Conservation (phyloP, 1,284 basidiomycete genomes). For the Ustilago trichophora region DNA sequence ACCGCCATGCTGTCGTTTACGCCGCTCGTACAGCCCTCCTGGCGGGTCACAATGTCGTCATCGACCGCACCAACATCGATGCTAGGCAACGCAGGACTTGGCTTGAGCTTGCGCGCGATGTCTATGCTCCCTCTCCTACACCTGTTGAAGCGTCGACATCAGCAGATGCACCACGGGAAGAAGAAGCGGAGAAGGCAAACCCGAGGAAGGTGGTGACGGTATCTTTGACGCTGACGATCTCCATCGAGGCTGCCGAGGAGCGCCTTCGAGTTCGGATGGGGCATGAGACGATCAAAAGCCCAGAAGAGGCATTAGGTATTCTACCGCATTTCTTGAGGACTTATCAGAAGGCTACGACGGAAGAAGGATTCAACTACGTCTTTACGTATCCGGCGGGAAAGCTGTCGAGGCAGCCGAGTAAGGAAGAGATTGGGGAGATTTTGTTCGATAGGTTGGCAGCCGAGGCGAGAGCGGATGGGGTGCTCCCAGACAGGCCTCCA, state of each 20-base stretch:
- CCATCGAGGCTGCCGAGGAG: conserved; percentile 19
- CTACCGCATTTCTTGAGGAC: conserved; percentile 29
- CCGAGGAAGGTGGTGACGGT: conserved; percentile 17
- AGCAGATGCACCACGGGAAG: no score
- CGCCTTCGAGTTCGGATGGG: conserved; percentile 18
- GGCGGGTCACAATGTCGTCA: conserved; percentile 25
- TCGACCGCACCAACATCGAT: conserved; percentile 50
- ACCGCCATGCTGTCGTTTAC: conserved; percentile 27
- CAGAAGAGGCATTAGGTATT: conserved; percentile 29
- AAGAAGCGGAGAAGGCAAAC: not conserved
- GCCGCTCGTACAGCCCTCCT: conserved; percentile 24
- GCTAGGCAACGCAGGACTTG: conserved; percentile 39
- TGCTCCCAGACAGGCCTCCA: conserved; percentile 27
- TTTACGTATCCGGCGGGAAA: conserved; percentile 22
- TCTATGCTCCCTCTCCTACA: not conserved
- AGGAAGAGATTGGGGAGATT: conserved; percentile 14
- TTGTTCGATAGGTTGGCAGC: conserved; percentile 15
- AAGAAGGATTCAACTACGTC: conserved; percentile 38
- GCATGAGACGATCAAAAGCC: conserved; percentile 39
- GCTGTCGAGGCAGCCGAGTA: conserved; percentile 17
- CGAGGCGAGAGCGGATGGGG: conserved; percentile 10
- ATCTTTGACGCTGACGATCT: conserved; percentile 36
- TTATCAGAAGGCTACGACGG: conserved; percentile 26
- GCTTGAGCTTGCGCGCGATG: conserved; percentile 31
- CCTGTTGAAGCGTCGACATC: not conserved